Conservation (phyloP, 768 basidiomycete genomes). For the Myochromella boudieri region DNA sequence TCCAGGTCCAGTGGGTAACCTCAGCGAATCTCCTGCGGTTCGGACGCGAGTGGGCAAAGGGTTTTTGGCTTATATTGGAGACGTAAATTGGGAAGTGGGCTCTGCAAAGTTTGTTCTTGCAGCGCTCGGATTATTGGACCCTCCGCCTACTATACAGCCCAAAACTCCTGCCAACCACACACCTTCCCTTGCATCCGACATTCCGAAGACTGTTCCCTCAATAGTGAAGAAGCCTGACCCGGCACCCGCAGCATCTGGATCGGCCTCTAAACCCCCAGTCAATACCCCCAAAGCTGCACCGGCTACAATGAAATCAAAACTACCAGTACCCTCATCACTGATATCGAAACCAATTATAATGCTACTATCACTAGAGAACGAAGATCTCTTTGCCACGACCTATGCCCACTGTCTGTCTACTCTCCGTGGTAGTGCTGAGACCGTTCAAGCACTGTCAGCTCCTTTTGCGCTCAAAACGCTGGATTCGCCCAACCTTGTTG, state of each 20-base stretch:
- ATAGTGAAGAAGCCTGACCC: neutral
- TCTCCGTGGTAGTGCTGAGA: slow-evolving; percentile 17
- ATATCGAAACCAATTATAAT: slow-evolving; percentile 24
- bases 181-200: neutral
- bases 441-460: slow-evolving; percentile 14
- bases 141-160: slow-evolving; percentile 1
- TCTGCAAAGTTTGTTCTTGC: slow-evolving; percentile 29
- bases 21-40: slow-evolving; percentile 23
- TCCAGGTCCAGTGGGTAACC: slow-evolving; percentile 11
- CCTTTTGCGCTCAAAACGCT: slow-evolving; percentile 22
- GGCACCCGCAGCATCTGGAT: neutral
- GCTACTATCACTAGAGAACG: slow-evolving; percentile 21
- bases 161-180: no score
- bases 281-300: neutral
- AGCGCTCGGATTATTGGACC: slow-evolving; percentile 28
- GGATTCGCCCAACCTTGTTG: slow-evolving; percentile 26
- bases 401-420: slow-evolving; percentile 20
- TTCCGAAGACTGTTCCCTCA: neutral
- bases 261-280: neutral
- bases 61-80: slow-evolving; percentile 36
- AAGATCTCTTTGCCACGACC: slow-evolving; percentile 10
- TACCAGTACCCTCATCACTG: neutral
- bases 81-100: slow-evolving; percentile 29
- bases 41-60: slow-evolving; percentile 33
- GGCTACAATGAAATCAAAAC: neutral